These are phyloP conservation scores for Acidiella bohemica DNA, from an alignment of 495 filamentous ascomycete genomes.

Conservation along the genomic window DNA sequence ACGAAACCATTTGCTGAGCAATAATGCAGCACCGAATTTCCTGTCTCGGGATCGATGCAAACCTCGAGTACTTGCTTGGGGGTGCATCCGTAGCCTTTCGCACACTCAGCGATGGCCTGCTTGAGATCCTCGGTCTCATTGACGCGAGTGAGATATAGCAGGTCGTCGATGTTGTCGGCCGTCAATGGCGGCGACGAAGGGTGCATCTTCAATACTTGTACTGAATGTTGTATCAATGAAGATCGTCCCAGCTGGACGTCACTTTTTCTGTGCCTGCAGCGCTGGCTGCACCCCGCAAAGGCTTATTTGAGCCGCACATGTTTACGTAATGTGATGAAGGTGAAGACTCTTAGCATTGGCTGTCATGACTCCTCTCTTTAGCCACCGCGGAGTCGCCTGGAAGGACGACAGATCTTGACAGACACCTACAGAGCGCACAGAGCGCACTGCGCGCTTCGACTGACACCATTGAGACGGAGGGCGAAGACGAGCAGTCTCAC, in stretches of 20 bases:
- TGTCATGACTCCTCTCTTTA: conserved; percentile 1
- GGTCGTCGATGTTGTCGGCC: conserved; percentile 72
- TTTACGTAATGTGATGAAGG: conserved; percentile 1
- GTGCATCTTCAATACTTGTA: not conserved
- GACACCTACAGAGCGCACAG: no score
- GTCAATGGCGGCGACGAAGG: conserved; percentile 36
- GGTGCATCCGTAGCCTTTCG: conserved; percentile 39
- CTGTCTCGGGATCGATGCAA: conserved; percentile 54
- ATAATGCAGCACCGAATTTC: conserved; percentile 70
- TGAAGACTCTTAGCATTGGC: no score
- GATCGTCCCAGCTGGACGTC: not conserved
- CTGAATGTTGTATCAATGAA: not conserved
- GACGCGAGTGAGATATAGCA: conserved; percentile 67
- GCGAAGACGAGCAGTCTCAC: not conserved
- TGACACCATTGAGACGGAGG: not conserved
- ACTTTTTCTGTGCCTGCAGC: not conserved
- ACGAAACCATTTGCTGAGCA: conserved; percentile 64
- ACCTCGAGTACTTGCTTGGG: conserved; percentile 45
- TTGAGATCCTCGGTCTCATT: conserved; percentile 60
- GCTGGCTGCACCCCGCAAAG: not conserved
- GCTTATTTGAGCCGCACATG: conserved; percentile 5
- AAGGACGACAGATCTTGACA: no score
- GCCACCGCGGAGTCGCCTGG: no score
- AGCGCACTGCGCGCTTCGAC: no score
- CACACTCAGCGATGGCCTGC: conserved; percentile 43